Conservation (phyloP, 176 grass and related monocot genomes). For the Carex kokanica region DNA sequence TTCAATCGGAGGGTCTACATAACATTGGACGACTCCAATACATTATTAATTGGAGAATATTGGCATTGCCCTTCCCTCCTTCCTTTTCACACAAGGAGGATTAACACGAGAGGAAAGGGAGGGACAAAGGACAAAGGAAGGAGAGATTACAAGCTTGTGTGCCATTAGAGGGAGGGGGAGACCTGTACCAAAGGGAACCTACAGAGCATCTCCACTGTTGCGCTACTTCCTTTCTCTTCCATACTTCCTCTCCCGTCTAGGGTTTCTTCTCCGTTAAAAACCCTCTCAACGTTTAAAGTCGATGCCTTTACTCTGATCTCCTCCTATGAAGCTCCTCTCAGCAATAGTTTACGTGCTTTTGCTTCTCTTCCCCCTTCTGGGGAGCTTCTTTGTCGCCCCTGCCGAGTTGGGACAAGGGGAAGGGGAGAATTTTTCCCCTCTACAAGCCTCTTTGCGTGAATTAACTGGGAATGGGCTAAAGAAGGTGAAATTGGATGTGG, state of each 20-base stretch:
- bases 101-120: background rate
- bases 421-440: background rate
- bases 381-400: slow-evolving; percentile 17
- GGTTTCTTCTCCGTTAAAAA: background rate
- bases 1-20: background rate
- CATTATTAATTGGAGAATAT: background rate
- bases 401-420: background rate
- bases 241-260: background rate
- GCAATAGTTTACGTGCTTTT: background rate
- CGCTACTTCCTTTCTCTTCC: background rate
- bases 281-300: background rate
- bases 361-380: background rate
- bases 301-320: slow-evolving; percentile 1
- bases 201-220: slow-evolving; percentile 7
- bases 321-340: background rate
- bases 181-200: background rate
- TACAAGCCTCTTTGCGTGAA: background rate
- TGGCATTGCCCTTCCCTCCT: background rate
- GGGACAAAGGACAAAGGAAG: too few relatives aligned
- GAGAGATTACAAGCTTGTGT: background rate
- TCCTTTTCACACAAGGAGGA: background rate
- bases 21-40: background rate
- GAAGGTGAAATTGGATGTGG: background rate
- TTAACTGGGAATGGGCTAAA: background rate
- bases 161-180: background rate